phyloP scores from a whole-genome alignment of 1,284 basidiomycete species.

The Papiliotrema fonsecae region DNA sequence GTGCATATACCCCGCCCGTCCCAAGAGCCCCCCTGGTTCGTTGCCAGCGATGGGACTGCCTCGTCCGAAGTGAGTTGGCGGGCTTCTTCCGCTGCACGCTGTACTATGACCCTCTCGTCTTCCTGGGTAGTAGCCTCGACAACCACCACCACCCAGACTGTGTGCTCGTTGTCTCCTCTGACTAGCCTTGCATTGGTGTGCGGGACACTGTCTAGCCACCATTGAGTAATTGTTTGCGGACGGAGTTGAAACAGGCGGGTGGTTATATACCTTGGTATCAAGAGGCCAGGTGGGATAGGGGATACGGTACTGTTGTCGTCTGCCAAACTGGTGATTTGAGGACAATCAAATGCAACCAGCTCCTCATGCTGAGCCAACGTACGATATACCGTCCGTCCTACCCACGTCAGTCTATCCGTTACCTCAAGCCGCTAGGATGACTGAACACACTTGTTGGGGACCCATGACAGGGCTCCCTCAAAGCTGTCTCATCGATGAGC shows the following conservation, averaged over 20 bases:
- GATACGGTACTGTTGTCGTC: conserved; percentile 17
- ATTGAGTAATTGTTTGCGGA: conserved; percentile 14
- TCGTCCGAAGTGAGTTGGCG: conserved; percentile 10
- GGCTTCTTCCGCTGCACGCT: conserved; percentile 13
- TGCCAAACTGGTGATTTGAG: conserved; percentile 11
- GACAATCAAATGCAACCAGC: conserved; percentile 11
- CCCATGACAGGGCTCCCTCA: conserved; percentile 10
- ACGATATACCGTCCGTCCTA: conserved; percentile 9
- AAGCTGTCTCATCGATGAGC: background rate
- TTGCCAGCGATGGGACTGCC: background rate
- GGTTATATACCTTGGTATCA: too few relatives aligned
- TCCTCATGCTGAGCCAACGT: conserved; percentile 6
- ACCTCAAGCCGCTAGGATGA: background rate
- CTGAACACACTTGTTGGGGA: conserved; percentile 19
- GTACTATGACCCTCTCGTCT: conserved; percentile 12
- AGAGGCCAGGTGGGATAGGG: too few relatives aligned
- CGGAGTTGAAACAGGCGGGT: too few relatives aligned
- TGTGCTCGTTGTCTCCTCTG: background rate
- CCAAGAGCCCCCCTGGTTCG: conserved; percentile 14
- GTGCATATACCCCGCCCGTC: conserved; percentile 19
- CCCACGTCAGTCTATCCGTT: conserved; percentile 18
- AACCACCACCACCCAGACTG: conserved; percentile 15
- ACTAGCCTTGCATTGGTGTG: conserved; percentile 10
- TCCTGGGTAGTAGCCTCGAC: conserved; percentile 3
- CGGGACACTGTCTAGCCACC: conserved; percentile 7